Conservation (phyloP, 495 filamentous ascomycete genomes). For the Neurospora cerealis region DNA sequence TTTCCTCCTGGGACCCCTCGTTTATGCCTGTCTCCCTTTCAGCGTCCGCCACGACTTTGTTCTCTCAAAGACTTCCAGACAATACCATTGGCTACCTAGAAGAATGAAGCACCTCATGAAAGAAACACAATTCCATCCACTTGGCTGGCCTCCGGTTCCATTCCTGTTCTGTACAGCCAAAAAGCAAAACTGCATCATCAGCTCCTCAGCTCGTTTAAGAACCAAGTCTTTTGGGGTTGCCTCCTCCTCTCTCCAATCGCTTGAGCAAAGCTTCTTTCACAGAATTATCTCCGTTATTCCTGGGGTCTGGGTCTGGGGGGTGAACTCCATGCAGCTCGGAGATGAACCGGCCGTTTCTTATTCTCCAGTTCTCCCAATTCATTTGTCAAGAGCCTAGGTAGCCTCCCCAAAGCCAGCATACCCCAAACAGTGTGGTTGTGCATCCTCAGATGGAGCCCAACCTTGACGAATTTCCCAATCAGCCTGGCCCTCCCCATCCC, state of each 20-base stretch:
- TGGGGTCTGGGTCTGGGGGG: no score
- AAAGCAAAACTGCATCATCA: background rate
- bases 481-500: background rate
- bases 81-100: background rate
- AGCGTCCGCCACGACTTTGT: background rate
- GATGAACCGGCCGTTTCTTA: background rate
- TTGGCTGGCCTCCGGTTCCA: background rate
- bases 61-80: background rate
- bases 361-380: background rate
- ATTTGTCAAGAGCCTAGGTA: no score
- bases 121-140: background rate
- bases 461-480: no score
- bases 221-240: background rate
- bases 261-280: background rate
- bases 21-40: background rate
- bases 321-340: background rate
- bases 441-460: no score
- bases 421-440: background rate
- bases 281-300: no score
- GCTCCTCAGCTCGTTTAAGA: background rate
- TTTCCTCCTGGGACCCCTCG: background rate
- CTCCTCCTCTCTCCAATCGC: background rate
- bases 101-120: background rate
- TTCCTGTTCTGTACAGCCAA: background rate
- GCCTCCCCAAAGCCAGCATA: background rate